These are phyloP conservation scores for Saccharomycopsis fermentans DNA, from an alignment of 805 yeast species.

Conservation along the genomic window DNA sequence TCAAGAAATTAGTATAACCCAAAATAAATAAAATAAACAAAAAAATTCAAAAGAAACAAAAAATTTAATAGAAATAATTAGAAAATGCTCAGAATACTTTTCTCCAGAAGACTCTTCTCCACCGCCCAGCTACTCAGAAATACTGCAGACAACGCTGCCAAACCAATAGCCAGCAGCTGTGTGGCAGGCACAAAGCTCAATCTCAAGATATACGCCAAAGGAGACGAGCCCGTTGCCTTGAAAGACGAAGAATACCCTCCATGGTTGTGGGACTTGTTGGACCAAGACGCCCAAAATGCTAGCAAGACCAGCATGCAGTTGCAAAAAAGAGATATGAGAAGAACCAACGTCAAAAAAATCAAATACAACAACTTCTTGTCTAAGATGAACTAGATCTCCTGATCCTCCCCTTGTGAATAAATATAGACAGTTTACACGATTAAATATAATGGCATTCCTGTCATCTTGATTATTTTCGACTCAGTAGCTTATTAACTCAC, in stretches of 20 bases:
- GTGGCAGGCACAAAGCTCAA: slow-evolving; percentile 64
- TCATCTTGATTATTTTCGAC: no score
- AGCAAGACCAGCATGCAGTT: not conserved
- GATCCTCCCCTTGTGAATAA: not conserved
- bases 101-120: not conserved
- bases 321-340: slow-evolving; percentile 55
- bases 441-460: not conserved
- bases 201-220: slow-evolving; percentile 63
- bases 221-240: slow-evolving; percentile 81
- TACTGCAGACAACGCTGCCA: not conserved
- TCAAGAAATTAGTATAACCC: no score
- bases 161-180: slow-evolving; percentile 40
- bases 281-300: slow-evolving; percentile 42
- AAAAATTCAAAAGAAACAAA: no score
- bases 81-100: not conserved
- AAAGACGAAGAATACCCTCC: slow-evolving; percentile 86
- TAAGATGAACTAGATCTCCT: slow-evolving; percentile 30
- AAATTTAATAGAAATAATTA: not conserved
- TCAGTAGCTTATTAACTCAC: no score
- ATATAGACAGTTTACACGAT: not conserved
- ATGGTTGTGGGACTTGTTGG: slow-evolving; percentile 87
- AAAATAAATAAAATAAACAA: no score
- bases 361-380: slow-evolving; percentile 72
- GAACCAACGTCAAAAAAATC: slow-evolving; percentile 56
- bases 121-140: not conserved